Percentiles rank a stretch among this genome's conserved stretches.
phyloP scores from a whole-genome alignment of 1,284 basidiomycete genomes.

The Microbotryomycetes sp. region DNA sequence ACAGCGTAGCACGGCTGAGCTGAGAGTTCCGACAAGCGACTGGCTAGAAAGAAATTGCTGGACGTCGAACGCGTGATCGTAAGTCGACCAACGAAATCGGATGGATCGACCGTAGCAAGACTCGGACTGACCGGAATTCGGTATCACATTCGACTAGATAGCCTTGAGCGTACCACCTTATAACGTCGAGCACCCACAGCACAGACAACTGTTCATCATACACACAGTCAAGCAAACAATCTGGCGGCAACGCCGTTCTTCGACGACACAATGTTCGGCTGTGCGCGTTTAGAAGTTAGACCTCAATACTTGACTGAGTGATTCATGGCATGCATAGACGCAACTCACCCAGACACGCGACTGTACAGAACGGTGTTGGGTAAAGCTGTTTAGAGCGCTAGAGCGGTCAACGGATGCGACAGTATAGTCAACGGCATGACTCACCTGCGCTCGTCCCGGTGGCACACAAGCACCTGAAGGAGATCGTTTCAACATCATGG shows the following conservation, averaged over 20 bases:
- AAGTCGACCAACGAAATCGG: not conserved
- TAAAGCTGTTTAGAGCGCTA: not conserved
- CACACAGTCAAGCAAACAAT: slow-evolving; percentile 31
- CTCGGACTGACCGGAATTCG: not conserved
- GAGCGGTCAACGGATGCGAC: not conserved
- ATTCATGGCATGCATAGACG: not conserved
- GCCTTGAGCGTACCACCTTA: slow-evolving; percentile 18
- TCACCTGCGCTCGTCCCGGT: slow-evolving; percentile 11
- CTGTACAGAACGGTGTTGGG: slow-evolving; percentile 25
- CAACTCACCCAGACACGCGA: slow-evolving; percentile 19
- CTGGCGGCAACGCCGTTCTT: slow-evolving; percentile 20
- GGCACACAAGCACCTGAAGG: slow-evolving; percentile 10
- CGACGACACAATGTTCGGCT: slow-evolving; percentile 25
- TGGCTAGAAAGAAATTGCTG: slow-evolving; percentile 28
- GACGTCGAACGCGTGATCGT: not conserved
- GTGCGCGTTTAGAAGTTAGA: not conserved
- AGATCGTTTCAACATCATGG: not conserved
- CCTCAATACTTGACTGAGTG: not conserved
- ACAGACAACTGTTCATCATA: slow-evolving; percentile 11
- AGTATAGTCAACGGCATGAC: not conserved
- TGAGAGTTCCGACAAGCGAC: slow-evolving; percentile 26
- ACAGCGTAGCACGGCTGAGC: slow-evolving; percentile 11
- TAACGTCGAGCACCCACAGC: slow-evolving; percentile 28
- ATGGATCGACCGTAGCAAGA: not conserved
- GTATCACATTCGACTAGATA: slow-evolving; percentile 19